A percentile compares a stretch with the other conserved stretches of the same genome.
phyloP scores from a whole-genome alignment of 2,329 filamentous ascomycete species.

The Dryadomyces quercus-mongolicae region DNA sequence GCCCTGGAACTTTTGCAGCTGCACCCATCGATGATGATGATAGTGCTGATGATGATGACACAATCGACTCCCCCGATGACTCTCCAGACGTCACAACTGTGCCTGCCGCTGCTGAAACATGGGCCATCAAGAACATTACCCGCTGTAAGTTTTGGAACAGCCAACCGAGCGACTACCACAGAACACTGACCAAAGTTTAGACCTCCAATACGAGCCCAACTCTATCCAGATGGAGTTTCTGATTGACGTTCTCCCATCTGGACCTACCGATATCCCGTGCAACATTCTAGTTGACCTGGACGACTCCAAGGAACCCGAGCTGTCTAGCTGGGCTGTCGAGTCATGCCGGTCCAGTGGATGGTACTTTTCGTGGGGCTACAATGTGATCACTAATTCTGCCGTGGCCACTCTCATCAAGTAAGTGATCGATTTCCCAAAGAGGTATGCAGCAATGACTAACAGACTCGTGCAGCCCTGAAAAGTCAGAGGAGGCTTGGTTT shows the following conservation, averaged over 20 bases:
- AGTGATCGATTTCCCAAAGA: constrained; percentile 1
- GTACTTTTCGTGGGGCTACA: constrained; percentile 21
- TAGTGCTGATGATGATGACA: neutral
- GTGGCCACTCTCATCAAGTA: constrained; percentile 21
- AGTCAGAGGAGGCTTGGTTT: constrained; percentile 10
- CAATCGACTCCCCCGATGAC: neutral
- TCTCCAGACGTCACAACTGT: neutral
- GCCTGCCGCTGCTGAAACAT: neutral
- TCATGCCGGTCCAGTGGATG: constrained; percentile 16
- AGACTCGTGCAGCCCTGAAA: constrained; percentile 5
- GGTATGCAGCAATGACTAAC: neutral
- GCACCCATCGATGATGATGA: neutral
- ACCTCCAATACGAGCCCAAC: constrained; percentile 8
- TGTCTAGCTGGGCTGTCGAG: constrained; percentile 15
- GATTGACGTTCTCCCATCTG: constrained; percentile 8
- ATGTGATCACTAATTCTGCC: constrained; percentile 15
- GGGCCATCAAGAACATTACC: neutral
- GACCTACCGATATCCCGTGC: constrained; percentile 10
- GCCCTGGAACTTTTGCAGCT: neutral
- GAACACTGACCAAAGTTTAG: constrained; percentile 1
- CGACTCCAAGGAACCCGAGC: constrained; percentile 8
- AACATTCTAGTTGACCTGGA: constrained; percentile 6
- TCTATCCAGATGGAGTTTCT: constrained; percentile 5
- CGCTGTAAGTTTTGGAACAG: constrained; percentile 2
- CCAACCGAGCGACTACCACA: too few relatives aligned